Base-by-base conservation (phyloP, 495 filamentous ascomycete genomes). In the Lichina pygmaea region DNA sequence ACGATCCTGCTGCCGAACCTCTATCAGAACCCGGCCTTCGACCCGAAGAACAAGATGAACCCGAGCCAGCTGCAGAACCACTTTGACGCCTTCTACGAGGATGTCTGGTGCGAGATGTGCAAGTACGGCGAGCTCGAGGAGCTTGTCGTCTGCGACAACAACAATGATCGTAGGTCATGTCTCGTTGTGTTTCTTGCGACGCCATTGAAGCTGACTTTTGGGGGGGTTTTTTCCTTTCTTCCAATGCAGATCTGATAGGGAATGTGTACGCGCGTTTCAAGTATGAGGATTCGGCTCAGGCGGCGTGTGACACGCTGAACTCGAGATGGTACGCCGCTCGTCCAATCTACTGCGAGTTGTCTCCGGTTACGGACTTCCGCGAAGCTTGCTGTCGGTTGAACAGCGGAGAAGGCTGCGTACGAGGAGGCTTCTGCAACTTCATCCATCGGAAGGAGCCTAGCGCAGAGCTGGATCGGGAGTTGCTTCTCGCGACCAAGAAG, bases 241-340 rank as follows among this genome's bases (percentile, higher is more conserved):
- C 24, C 24, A 4, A 24, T 24, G 24, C 51, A 83, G 79, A 97
- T 64, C 68, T 97, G 10, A 94, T 97, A 61, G 89, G 89, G 57
- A 97, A 97, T 63, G 89, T 97, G 54, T 97, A 97, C 69, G 89
- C 89, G 30, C 84, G 89, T 49, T 97, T 97, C 78, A 97, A 97
- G 65, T 97, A 95, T 73, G 89, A 97, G 70, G 89, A 97, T 65
- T 75, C 75, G 46, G 89, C 89, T 9, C 86, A 94, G 57, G 66
- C 68, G 34, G 89, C 89, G 50, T 94, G 86, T 70, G 91, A 97
- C 62, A 75, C 74, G 31, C 73, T 95, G 46, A 97, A 95, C 61
- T 74, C 68, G 24, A 78, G 89, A 56, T 97, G 89, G 89, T 95
- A 97, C 63, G 89, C 89, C 49, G 89, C 81, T 38, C 75, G 89